Evolutionary conservation across 768 basidiomycete genomes (phyloP), one percentile per base, ranked within the genome.

Genomic region (Amyloporia xantha): DNA sequence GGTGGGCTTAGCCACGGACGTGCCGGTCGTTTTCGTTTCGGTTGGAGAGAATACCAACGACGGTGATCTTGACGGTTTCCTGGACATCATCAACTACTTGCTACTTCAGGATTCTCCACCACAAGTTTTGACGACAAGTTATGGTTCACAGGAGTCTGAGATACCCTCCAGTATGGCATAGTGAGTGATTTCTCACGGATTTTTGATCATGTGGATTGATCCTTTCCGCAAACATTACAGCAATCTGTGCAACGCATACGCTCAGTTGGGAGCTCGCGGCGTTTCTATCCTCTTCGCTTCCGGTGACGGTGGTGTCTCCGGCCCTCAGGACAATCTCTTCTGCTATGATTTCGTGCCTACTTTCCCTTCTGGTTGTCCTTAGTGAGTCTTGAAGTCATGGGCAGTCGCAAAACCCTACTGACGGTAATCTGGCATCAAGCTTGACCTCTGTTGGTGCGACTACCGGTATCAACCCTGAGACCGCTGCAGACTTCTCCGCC

Each of bases 401-500:
- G 13, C 10, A 24, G 21, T 24, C 36, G 40, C 37, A 44, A 47
- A 24, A 42, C 24, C 19, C 23, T 9, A 25, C 33, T 25, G 28
- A 17, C 36, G 13, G 12, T 13, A 5, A 19, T n/a, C 23, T 12
- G 19, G 7, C 25, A 4, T 11, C 11, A 40, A 57, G 53, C 49
- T 27, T 58, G 36, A 88, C 86, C 6, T 56, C 81, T 4, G 85
- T 89, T 13, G 86, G 86, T 7, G 84, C 77, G 9, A 86, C 85
- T 2, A 50, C 53, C n/a, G 57, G 59, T 11, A 51, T 55, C 51
- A 50, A 49, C 52, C 62, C 62, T 25, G 63, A 64, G 50, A 51
- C 47, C 12, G 58, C 58, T 9, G 62, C 59, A 1, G 20, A 15
- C 39, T 62, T 64, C 54, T 60, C 62, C n/a, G 52, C 54, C 1